These are phyloP conservation scores for Zangia roseola DNA, from an alignment of 768 basidiomycete genomes.

Conservation along the genomic window DNA sequence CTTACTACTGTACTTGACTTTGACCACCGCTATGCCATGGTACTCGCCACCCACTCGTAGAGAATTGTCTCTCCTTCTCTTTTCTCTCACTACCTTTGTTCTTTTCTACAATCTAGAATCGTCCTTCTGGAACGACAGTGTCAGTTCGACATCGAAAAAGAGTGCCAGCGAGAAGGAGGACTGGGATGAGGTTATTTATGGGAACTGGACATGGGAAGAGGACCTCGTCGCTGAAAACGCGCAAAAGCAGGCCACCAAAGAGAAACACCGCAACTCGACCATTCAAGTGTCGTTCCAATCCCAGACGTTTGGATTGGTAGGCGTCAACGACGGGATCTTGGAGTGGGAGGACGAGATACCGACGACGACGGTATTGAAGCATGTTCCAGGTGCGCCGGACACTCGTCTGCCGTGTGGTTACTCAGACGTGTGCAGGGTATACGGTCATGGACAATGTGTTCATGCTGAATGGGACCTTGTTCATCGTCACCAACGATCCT, in stretches of 20 bases:
- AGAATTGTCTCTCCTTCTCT: conserved; percentile 67
- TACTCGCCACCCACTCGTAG: conserved; percentile 65
- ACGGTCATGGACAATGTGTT: conserved; percentile 83
- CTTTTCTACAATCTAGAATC: conserved; percentile 74
- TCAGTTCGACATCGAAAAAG: conserved; percentile 33
- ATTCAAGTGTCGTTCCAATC: conserved; percentile 27
- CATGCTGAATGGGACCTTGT: conserved; percentile 68
- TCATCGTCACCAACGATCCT: conserved; percentile 68
- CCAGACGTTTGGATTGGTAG: conserved; percentile 22
- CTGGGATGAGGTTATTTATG: conserved; percentile 63
- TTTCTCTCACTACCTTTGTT: conserved; percentile 63
- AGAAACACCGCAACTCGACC: conserved; percentile 30
- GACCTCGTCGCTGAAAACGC: conserved; percentile 58
- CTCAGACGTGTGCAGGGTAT: conserved; percentile 53
- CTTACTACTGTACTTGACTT: not conserved
- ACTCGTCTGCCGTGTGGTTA: not conserved
- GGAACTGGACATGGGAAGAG: conserved; percentile 67
- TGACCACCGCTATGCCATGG: conserved; percentile 51
- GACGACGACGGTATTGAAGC: conserved; percentile 53
- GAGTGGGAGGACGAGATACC: conserved; percentile 60
- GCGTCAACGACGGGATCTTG: conserved; percentile 52
- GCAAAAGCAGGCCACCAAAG: conserved; percentile 42
- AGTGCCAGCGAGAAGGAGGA: conserved; percentile 40
- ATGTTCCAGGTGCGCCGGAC: conserved; percentile 57
- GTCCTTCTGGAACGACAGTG: conserved; percentile 54